Evolutionary conservation across 768 basidiomycete species (phyloP), one percentile per base, ranked within the genome.

Genomic region (Amanita molliuscula): DNA sequence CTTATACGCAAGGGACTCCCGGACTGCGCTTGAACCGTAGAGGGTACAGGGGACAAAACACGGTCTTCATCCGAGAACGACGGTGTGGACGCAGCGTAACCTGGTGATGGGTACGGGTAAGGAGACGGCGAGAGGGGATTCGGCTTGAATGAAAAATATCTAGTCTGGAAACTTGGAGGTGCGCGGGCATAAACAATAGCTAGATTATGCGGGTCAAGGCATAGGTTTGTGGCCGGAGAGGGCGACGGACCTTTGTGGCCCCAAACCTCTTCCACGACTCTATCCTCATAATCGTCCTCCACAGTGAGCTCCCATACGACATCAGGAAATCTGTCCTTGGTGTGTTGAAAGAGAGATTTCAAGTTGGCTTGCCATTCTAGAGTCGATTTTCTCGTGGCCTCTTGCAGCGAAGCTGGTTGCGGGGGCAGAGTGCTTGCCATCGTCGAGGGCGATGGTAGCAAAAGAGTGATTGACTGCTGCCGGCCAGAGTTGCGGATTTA

Each of bases 101-200:
- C 69, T 25, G 72, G 72, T 0, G 76, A 54, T 1, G 65, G 59
- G 53, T 67, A 65, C 0, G 70, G 68, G 64, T 78, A 56, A 5
- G 78, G 76, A 21, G 80, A 79, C 3, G 80, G 72, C 1, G 79
- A 74, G 1, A 72, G 62, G 26, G 77, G 74, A 54, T 77, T 69
- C 37, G 82, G 81, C 53, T 78, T 74, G 62, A 85, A 82, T 1
- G 83, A 80, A 61, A 97, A 95, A 61, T 93, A 96, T 34, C 88
- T 79, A 7, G 78, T 78, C 66, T 95, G 92, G 65, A 96, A 97
- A 15, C 80, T 83, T 1, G 90, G 92, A 3, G 92, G 90, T 13
- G 93, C 93, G 48, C 95, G 84, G 37, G 92, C 91, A 56, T 98
- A 97, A 0, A 97, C 84, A 59, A 97, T 84, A 16, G 95, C 94